Base-by-base conservation (phyloP, 768 basidiomycete species). In the Candolleomyces aberdarensis region DNA sequence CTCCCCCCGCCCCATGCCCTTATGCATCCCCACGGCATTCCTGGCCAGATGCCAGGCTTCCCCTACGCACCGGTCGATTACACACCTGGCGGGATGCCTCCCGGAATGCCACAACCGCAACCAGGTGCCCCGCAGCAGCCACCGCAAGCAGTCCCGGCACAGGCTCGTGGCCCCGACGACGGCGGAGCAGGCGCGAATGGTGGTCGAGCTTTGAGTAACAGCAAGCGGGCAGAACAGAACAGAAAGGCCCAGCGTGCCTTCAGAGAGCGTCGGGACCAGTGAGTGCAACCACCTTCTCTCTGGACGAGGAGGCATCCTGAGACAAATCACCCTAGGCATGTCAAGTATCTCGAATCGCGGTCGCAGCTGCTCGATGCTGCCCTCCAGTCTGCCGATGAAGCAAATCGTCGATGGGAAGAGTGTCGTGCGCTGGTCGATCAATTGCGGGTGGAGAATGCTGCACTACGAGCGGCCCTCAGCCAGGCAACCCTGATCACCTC, bases 221-320 rank as follows among this genome's bases (percentile, higher is more conserved):
- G 87, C 70, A 95, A 94, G 70, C 85, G 94, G 10, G 94, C 94
- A 47, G 94, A 96, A 68, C 94, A 97, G 77, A 97, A 97, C 72
- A 83, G 94, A 66, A 95, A 94, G 73, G 94, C 94, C 0, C 94
- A 97, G 75, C 83, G 94, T 46, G 94, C 93, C 1, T 97, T 96
- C 73, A 78, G 94, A 62, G 91, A 95, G 71, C 85, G 94, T 32
- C 79, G 94, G 67, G 94, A 97, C 76, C 88, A 91, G 92, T 94
- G 58, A 74, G 89, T 83, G 3, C 26, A 26, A 3, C 36, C 22
- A 61, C 39, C 59, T 43, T 57, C 36, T 58, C 62, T 48, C 26
- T 51, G 41, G 20, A 52, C 56, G 32, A 32, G 48, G 40, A 15
- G 20, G 19, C 19, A 26, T 13, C 26, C 29, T 58, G 51, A 56